A percentile compares a stretch with the other conserved stretches of the same genome.
Evolutionary conservation across 768 basidiomycete genomes (phyloP).

Genomic region (Trametes sanguinea): DNA sequence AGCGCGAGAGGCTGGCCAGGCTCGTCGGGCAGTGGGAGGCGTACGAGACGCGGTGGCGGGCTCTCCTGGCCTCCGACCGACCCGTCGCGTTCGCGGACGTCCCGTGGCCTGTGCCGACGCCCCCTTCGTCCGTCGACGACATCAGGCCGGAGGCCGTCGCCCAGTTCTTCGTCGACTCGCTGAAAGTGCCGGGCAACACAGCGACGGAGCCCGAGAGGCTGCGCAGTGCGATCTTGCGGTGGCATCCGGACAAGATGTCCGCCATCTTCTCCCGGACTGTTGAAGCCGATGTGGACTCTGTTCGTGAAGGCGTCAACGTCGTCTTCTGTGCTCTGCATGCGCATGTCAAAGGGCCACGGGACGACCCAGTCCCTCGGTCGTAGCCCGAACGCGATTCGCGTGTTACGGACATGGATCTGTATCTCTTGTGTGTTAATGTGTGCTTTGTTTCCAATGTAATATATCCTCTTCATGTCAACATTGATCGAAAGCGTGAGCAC

Average conservation of each 20-base stretch:
- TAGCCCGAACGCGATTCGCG: background rate
- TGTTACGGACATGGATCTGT: background rate
- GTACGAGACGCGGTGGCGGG: constrained; percentile 56
- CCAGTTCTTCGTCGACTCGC: constrained; percentile 51
- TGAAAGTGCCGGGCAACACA: constrained; percentile 43
- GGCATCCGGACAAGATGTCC: constrained; percentile 69
- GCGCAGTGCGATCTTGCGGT: constrained; percentile 60
- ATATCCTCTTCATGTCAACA: too few species aligned
- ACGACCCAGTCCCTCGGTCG: background rate
- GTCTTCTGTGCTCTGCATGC: constrained; percentile 36
- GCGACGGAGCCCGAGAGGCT: constrained; percentile 53
- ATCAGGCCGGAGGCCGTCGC: constrained; percentile 45
- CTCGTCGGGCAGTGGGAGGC: constrained; percentile 48
- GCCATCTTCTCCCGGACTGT: constrained; percentile 44
- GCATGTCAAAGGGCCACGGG: background rate
- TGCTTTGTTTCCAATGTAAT: too few species aligned
- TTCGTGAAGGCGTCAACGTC: constrained; percentile 48
- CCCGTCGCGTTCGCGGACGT: constrained; percentile 50
- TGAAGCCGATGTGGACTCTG: constrained; percentile 45
- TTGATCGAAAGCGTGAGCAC: too few species aligned
- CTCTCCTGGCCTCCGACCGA: constrained; percentile 35
- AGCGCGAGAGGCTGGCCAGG: constrained; percentile 45
- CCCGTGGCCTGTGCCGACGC: constrained; percentile 57
- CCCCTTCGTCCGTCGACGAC: constrained; percentile 28
- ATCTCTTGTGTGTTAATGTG: too few species aligned